These are phyloP conservation scores for Kurtzmaniella cleridarum DNA, from an alignment of 805 yeast species.

Conservation along the genomic window DNA sequence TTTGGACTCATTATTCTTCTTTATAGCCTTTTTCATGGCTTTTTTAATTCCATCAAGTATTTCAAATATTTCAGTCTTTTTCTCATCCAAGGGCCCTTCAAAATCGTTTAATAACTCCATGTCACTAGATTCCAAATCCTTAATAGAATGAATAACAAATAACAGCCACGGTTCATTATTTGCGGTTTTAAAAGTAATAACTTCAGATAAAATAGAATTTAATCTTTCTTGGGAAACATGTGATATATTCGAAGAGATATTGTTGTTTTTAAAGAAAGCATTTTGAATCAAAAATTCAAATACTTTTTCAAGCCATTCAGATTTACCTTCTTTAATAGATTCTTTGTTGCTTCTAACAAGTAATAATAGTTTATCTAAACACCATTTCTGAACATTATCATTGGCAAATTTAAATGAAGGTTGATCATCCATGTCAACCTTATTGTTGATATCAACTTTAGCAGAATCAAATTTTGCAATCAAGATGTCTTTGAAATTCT, in stretches of 20 bases:
- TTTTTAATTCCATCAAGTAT: slow-evolving; percentile 33
- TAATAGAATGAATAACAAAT: slow-evolving; percentile 38
- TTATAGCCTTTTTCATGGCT: slow-evolving; percentile 16
- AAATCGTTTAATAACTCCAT: slow-evolving; percentile 29
- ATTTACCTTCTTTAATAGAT: slow-evolving; percentile 12
- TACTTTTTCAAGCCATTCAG: slow-evolving; percentile 27
- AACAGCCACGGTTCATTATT: slow-evolving; percentile 58
- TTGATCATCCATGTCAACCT: slow-evolving; percentile 13
- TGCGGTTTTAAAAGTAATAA: slow-evolving; percentile 40
- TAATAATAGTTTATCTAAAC: slow-evolving; percentile 51
- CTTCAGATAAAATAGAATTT: slow-evolving; percentile 59
- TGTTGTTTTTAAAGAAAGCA: slow-evolving; percentile 33
- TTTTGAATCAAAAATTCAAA: slow-evolving; percentile 33
- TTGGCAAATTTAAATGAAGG: slow-evolving; percentile 16
- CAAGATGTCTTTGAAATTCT: slow-evolving; percentile 17
- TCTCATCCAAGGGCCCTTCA: slow-evolving; percentile 51
- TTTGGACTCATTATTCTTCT: slow-evolving; percentile 27
- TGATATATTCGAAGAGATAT: slow-evolving; percentile 29
- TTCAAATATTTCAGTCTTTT: slow-evolving; percentile 45
- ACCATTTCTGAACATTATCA: slow-evolving; percentile 47
- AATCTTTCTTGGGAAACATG: slow-evolving; percentile 55
- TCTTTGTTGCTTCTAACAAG: slow-evolving; percentile 44
- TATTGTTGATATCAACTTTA: slow-evolving; percentile 11
- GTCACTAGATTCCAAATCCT: slow-evolving; percentile 17
- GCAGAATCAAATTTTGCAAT: slow-evolving; percentile 19